These are phyloP conservation scores for Prinsepia uniflora DNA, from an alignment of 306 rosid genomes.

Conservation along the genomic window DNA sequence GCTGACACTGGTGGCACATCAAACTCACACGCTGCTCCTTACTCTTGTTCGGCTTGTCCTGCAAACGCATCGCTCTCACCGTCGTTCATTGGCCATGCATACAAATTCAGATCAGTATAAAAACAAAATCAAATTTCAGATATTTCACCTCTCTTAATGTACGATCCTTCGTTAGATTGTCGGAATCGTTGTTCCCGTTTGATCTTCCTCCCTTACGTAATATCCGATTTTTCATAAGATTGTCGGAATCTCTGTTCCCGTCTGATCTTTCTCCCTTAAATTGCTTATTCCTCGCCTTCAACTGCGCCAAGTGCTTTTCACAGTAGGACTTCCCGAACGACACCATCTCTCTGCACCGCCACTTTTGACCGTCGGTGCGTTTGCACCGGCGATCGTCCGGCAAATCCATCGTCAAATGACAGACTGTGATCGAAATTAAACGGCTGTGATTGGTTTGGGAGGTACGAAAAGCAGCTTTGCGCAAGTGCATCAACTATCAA, in stretches of 20 bases:
- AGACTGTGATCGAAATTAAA: background rate
- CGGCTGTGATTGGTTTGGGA: background rate
- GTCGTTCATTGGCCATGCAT: background rate
- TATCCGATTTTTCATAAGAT: background rate
- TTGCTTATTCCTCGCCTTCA: constrained; percentile 2
- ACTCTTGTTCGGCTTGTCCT: constrained; percentile 17
- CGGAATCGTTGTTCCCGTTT: background rate
- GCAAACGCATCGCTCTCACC: background rate
- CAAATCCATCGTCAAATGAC: background rate
- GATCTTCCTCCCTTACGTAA: background rate
- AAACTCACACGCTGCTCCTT: constrained; percentile 44
- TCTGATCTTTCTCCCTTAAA: constrained; percentile 6
- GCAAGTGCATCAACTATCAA: background rate
- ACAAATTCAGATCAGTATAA: background rate
- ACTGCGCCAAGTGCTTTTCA: constrained; percentile 32
- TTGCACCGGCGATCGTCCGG: background rate
- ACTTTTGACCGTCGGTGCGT: background rate
- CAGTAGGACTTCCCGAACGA: constrained; percentile 30
- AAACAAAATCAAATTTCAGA: background rate
- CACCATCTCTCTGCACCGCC: background rate
- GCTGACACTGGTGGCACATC: constrained; percentile 77
- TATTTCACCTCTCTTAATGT: constrained; percentile 7
- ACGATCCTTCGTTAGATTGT: background rate
- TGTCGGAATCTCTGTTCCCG: constrained; percentile 9
- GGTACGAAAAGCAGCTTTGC: background rate